Base-by-base conservation (phyloP, 1,139 yeast genomes). In the Hemisphaericaspora xylofermentans region DNA sequence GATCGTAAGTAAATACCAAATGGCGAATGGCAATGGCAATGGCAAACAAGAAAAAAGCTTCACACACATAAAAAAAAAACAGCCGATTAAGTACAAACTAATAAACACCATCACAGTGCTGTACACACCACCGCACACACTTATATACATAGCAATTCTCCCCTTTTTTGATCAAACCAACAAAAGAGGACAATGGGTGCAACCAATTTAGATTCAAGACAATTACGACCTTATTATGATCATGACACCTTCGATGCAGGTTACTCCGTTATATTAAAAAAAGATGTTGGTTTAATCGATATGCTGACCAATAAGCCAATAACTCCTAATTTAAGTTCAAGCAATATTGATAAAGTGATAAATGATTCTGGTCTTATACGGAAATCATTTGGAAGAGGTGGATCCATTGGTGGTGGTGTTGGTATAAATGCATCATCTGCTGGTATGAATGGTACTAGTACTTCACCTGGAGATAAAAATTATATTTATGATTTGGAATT, bases 151-250 rank as follows among this genome's bases (percentile, higher is more conserved):
- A n/a, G n/a, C n/a, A n/a, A n/a, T 6, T 19, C 22, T n/a, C 28
- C 28, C 28, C 28, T 25, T 25, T n/a, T n/a, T n/a, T n/a, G n/a
- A n/a, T n/a, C n/a, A n/a, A n/a, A n/a, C n/a, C n/a, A n/a, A n/a
- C n/a, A n/a, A n/a, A n/a, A n/a, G n/a, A n/a, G n/a, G n/a, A n/a
- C n/a, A n/a, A n/a, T n/a, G n/a, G n/a, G n/a, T n/a, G n/a, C n/a
- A n/a, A n/a, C n/a, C n/a, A 19, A 19, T 19, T 8, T 24, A 24
- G 27, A 30, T 14, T 7, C 47, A 15, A 49, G 40, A 33, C 47
- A 41, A 35, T 62, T 77, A 44, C 75, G 95, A 60, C 95, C 95
- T 3, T 86, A 86, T 60, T 82, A 83, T 57, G 82, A 84, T 58
- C 78, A 85, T 30, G 84, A 76, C 33, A 68, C 84, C 2, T 86